These are phyloP conservation scores for Sordariomycetes sp. DNA, from an alignment of 2,329 filamentous ascomycete species.

Conservation along the genomic window DNA sequence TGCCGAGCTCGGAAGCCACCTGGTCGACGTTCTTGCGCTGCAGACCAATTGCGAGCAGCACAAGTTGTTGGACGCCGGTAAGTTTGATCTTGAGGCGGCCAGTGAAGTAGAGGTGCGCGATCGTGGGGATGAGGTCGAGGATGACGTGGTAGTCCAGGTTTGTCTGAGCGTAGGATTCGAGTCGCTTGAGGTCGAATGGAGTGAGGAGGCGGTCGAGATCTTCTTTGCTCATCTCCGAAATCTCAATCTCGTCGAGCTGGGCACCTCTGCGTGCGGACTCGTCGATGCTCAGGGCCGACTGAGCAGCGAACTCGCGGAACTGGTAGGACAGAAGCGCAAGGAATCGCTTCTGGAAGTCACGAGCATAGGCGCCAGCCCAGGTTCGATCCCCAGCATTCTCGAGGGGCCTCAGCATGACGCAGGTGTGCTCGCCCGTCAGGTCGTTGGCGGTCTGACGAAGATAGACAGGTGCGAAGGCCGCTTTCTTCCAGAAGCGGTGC, in stretches of 20 bases:
- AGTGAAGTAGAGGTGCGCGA: constrained; percentile 79
- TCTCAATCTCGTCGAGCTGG: constrained; percentile 52
- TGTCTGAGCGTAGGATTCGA: constrained; percentile 94
- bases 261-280: constrained; percentile 68
- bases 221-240: constrained; percentile 54
- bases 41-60: constrained; percentile 82
- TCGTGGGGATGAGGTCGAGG: constrained; percentile 77
- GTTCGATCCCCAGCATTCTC: constrained; percentile 56
- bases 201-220: constrained; percentile 73
- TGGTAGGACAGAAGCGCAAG: constrained; percentile 83
- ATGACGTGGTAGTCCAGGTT: constrained; percentile 98
- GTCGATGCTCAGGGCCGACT: constrained; percentile 77
- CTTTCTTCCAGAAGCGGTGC: constrained; percentile 95
- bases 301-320: constrained; percentile 73
- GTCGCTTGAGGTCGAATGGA: constrained; percentile 87
- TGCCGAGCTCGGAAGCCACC: constrained; percentile 66
- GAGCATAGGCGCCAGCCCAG: constrained; percentile 86
- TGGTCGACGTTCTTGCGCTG: constrained; percentile 82
- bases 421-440: constrained; percentile 93
- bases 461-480: constrained; percentile 81
- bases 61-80: constrained; percentile 73
- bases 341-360: constrained; percentile 94
- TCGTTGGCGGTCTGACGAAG: constrained; percentile 93
- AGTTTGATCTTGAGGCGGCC: constrained; percentile 68
- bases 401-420: constrained; percentile 88